Evolutionary conservation across 1,284 basidiomycete genomes (phyloP).

Genomic region (Bjerkandera adusta): DNA sequence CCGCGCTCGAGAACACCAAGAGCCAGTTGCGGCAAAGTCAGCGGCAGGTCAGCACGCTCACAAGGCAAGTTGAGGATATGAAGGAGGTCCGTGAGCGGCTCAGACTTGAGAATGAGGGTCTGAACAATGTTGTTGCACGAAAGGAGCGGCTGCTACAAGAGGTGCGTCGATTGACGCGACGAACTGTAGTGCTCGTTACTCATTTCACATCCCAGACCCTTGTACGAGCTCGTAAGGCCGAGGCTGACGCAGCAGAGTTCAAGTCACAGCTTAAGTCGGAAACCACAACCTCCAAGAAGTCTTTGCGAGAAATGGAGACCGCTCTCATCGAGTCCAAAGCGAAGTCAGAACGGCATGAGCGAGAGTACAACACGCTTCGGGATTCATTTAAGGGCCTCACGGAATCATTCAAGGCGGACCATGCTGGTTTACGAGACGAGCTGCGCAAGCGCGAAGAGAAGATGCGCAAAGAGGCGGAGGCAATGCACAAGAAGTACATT

Average conservation of each 20-base stretch:
- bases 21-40: constrained; percentile 75
- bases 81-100: constrained; percentile 81
- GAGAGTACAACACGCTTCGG: constrained; percentile 74
- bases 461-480: constrained; percentile 61
- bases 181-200: background rate
- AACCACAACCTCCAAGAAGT: constrained; percentile 67
- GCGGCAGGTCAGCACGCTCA: constrained; percentile 74
- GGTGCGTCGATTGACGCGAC: constrained; percentile 36
- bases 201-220: constrained; percentile 50
- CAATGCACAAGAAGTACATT: constrained; percentile 61
- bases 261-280: constrained; percentile 73
- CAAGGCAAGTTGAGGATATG: constrained; percentile 81
- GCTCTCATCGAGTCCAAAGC: constrained; percentile 68
- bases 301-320: constrained; percentile 73
- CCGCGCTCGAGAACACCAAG: constrained; percentile 82
- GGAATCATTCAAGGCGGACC: constrained; percentile 68
- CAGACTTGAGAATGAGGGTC: constrained; percentile 78
- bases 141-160: constrained; percentile 85
- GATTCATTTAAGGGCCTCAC: constrained; percentile 70
- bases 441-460: constrained; percentile 69
- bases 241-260: constrained; percentile 63
- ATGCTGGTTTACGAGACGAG: constrained; percentile 63
- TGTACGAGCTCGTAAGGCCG: constrained; percentile 79
- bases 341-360: constrained; percentile 73
- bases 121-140: constrained; percentile 81